phyloP scores from a whole-genome alignment of 2,329 filamentous ascomycete genomes.

The Coniochaeta sp. region DNA sequence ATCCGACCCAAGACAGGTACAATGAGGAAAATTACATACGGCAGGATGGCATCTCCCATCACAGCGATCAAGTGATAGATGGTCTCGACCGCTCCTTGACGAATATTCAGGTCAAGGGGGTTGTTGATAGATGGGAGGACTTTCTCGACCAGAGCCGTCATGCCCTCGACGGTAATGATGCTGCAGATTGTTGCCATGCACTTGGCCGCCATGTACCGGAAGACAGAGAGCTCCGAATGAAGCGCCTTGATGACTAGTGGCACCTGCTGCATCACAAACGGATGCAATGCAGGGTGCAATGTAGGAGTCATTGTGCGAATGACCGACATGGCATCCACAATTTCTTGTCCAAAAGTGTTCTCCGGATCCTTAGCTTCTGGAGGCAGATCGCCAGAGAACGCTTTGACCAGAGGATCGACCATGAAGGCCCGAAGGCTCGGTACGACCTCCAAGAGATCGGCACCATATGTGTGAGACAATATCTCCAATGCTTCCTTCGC shows the following conservation, averaged over 20 bases:
- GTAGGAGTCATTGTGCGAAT: slow-evolving; percentile 91
- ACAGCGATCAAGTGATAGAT: slow-evolving; percentile 97
- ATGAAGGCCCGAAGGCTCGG: slow-evolving; percentile 77
- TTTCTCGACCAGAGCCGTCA: slow-evolving; percentile 91
- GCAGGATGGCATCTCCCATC: slow-evolving; percentile 93
- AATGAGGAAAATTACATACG: slow-evolving; percentile 98
- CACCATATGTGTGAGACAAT: slow-evolving; percentile 70
- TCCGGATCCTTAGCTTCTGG: slow-evolving; percentile 65
- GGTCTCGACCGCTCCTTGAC: slow-evolving; percentile 89
- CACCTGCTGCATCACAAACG: slow-evolving; percentile 76
- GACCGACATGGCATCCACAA: slow-evolving; percentile 89
- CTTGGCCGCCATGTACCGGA: slow-evolving; percentile 94
- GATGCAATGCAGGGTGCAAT: slow-evolving; percentile 64
- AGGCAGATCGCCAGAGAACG: slow-evolving; percentile 67
- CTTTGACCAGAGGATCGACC: slow-evolving; percentile 67
- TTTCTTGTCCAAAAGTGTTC: slow-evolving; percentile 75
- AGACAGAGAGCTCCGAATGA: slow-evolving; percentile 80
- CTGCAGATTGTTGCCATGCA: slow-evolving; percentile 97
- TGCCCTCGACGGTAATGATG: slow-evolving; percentile 87
- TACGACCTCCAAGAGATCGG: slow-evolving; percentile 69
- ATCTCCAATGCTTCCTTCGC: slow-evolving; percentile 93
- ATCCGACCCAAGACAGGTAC: slow-evolving; percentile 94
- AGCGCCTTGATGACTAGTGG: slow-evolving; percentile 82
- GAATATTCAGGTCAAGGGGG: slow-evolving; percentile 75
- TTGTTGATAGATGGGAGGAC: slow-evolving; percentile 90